Base-by-base conservation (phyloP, 164 flowering plant genomes). In the Kingdonia uniflora region DNA sequence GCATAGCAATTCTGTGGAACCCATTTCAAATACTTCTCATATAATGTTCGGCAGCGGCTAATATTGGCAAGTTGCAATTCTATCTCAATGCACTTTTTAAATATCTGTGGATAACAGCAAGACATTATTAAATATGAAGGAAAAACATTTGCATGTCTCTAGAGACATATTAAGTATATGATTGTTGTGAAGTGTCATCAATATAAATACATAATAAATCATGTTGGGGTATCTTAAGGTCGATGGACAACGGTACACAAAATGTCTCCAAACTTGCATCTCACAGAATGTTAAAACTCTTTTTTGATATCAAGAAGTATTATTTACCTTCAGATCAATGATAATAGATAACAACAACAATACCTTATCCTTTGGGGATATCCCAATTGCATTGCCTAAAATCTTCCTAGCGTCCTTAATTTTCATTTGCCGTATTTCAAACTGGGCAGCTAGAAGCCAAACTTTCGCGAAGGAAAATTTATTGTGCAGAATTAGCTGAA, bases 361-460 rank as follows among this genome's bases (percentile, higher is more conserved):
- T 44, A 44, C 22, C 48, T 44, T 44, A 21, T 17, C 22, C 20
- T 44, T 44, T 16, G 48, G 48, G 17, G 48, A 3, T 16, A 6
- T 44, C 12, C 22, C 48, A 16, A 44, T 44, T 16, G 48, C 17
- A 44, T 44, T 44, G 12, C 48, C 48, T 19, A 44, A 17, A 17
- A 44, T n/a, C 19, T 16, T 16, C 11, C 48, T n/a, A 13, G 48
- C 48, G 10, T 19, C 48, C 11, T 44, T 21, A 19, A 44, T 15
- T 8, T 44, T 44, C 48, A 16, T 15, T 44, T 44, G 48, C 22
- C 48, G 2, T 8, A 44, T 44, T 17, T 44, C 48, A 19, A 44
- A 44, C 20, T 44, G 48, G 21, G 48, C 48, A 44, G 48, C 48
- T 11, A 44, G 11, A 10, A 44, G 21, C 48, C 48, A 44, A 2